phyloP scores from a whole-genome alignment of 2,329 filamentous ascomycete species.

The Cryphonectria parasitica region DNA sequence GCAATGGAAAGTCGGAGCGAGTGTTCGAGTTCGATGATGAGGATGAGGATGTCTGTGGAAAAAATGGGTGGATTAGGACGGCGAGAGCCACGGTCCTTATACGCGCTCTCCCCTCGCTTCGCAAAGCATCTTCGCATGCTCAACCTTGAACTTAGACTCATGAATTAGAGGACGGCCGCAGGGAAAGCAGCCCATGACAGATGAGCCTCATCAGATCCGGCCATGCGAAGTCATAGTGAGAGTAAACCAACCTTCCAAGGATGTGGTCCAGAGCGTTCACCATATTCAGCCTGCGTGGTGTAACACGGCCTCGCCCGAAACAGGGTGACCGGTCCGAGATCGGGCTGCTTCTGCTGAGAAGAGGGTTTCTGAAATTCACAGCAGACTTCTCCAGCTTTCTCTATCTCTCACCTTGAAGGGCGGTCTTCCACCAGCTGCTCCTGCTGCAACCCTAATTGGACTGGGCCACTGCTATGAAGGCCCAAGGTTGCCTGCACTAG shows the following conservation, averaged over 20 bases:
- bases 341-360: not conserved
- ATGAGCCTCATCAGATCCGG: not conserved
- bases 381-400: not conserved
- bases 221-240: not conserved
- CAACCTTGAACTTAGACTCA: not conserved
- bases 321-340: not conserved
- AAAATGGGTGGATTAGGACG: not conserved
- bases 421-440: not conserved
- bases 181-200: constrained; percentile 1
- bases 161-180: not conserved
- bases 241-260: too few species aligned
- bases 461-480: not conserved
- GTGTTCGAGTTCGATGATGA: not conserved
- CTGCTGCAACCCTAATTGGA: not conserved
- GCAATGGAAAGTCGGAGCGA: not conserved
- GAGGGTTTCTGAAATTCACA: not conserved
- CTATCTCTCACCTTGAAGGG: not conserved
- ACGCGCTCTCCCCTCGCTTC: not conserved
- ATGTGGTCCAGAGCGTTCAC: not conserved
- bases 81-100: not conserved
- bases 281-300: not conserved
- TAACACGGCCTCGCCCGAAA: not conserved
- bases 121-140: not conserved
- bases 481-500: not conserved
- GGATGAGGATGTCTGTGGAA: not conserved